Conservation (phyloP, 164 flowering plant species). For the Liquidambar formosana region DNA sequence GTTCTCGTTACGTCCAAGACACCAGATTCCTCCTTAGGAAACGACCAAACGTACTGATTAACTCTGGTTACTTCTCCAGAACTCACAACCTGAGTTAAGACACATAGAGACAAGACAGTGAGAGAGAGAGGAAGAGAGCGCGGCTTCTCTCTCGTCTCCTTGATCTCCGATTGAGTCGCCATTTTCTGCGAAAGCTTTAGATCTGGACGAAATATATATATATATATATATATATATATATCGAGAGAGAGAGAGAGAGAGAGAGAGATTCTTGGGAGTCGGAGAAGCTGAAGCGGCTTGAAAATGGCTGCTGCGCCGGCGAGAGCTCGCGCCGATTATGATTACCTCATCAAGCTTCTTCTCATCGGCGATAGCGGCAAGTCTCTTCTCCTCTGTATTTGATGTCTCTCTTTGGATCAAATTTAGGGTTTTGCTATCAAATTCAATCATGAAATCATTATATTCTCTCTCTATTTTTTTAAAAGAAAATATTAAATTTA, state of each 20-base stretch:
- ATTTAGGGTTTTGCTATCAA: not conserved
- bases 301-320: conserved; percentile 47
- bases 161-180: not conserved
- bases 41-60: not conserved
- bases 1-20: not conserved
- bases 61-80: not conserved
- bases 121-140: conserved; percentile 4
- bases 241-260: conserved; percentile 14
- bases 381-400: not conserved
- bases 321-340: conserved; percentile 54
- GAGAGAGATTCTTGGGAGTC: conserved; percentile 11
- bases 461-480: not conserved
- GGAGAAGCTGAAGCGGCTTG: conserved; percentile 3
- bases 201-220: not conserved
- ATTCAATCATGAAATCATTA: not conserved
- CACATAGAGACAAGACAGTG: too few species aligned
- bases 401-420: not conserved
- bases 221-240: too few species aligned
- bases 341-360: conserved; percentile 47
- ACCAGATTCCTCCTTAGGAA: not conserved
- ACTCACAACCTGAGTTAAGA: not conserved
- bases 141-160: not conserved
- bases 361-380: conserved; percentile 53
- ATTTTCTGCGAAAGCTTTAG: not conserved
- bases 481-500: too few species aligned